Evolutionary conservation across 129 eudicot species (phyloP).

Genomic region (Tagetes erecta): DNA sequence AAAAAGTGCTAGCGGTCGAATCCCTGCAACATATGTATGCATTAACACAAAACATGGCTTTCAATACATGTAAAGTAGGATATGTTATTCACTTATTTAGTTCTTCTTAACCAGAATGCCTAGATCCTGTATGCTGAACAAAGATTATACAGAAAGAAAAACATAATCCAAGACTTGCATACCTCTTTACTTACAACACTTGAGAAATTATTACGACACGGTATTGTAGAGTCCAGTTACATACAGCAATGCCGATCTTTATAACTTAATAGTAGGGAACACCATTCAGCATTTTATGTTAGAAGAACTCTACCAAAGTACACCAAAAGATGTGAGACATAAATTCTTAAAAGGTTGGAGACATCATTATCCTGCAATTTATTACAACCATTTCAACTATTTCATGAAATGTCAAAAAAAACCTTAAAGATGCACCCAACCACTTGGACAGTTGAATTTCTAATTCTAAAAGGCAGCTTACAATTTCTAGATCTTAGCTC

Average conservation of each 20-base stretch:
- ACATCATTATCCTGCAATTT: background rate
- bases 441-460: background rate
- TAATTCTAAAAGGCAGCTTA: background rate
- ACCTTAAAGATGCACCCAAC: background rate
- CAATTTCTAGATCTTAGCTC: too few relatives aligned
- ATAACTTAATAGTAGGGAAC: background rate
- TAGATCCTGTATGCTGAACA: too few relatives aligned
- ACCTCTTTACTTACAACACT: background rate
- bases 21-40: too few relatives aligned
- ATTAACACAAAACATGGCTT: too few relatives aligned
- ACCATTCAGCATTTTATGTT: background rate
- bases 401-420: background rate
- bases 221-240: background rate
- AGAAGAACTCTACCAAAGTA: background rate
- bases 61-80: too few relatives aligned
- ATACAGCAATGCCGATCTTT: background rate
- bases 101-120: too few relatives aligned
- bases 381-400: background rate
- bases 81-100: too few relatives aligned
- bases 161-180: background rate
- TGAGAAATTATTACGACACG: background rate
- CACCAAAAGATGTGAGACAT: background rate
- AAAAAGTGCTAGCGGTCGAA: too few relatives aligned
- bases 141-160: too few relatives aligned
- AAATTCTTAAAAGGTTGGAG: background rate